These are phyloP conservation scores for Draba incana DNA, from an alignment of 345 rosid genomes.

Conservation along the genomic window DNA sequence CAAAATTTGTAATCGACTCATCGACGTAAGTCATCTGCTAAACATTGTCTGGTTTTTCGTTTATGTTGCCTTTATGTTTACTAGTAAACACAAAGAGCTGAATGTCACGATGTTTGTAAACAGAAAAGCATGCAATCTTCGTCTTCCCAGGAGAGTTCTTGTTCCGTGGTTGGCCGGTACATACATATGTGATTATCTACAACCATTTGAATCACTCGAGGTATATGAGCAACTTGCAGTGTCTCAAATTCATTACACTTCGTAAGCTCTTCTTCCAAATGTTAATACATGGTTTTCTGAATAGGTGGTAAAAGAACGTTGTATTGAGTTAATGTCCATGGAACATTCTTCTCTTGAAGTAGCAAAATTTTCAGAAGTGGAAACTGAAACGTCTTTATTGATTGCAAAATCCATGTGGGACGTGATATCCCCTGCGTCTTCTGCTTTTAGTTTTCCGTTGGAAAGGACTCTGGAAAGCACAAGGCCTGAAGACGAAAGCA, in stretches of 20 bases:
- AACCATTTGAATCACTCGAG: conserved; percentile 76
- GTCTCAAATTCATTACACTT: neutral
- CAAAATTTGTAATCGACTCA: conserved; percentile 49
- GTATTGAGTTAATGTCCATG: conserved; percentile 79
- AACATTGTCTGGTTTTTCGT: neutral
- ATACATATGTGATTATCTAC: conserved; percentile 76
- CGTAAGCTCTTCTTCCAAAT: conserved; percentile 7
- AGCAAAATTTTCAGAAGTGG: conserved; percentile 61
- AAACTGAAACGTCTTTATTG: conserved; percentile 52
- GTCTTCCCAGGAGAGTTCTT: conserved; percentile 82
- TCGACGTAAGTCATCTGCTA: conserved; percentile 55
- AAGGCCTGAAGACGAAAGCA: conserved; percentile 24
- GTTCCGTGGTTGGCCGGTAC: conserved; percentile 74
- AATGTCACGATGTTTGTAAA: conserved; percentile 30
- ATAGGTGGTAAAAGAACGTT: conserved; percentile 83
- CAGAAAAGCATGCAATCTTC: conserved; percentile 65
- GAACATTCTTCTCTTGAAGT: conserved; percentile 53
- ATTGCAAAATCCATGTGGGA: conserved; percentile 72
- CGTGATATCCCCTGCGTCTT: conserved; percentile 40
- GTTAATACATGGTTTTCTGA: neutral
- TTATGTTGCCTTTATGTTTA: conserved; percentile 16
- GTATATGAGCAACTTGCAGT: conserved; percentile 42
- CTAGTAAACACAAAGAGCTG: conserved; percentile 1
- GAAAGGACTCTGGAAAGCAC: conserved; percentile 38
- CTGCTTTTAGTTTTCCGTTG: conserved; percentile 28